Percentiles rank a stretch among this genome's conserved stretches.
These are phyloP conservation scores for Meripilus lineatus DNA, from an alignment of 1,284 basidiomycete species.

Conservation along the genomic window DNA sequence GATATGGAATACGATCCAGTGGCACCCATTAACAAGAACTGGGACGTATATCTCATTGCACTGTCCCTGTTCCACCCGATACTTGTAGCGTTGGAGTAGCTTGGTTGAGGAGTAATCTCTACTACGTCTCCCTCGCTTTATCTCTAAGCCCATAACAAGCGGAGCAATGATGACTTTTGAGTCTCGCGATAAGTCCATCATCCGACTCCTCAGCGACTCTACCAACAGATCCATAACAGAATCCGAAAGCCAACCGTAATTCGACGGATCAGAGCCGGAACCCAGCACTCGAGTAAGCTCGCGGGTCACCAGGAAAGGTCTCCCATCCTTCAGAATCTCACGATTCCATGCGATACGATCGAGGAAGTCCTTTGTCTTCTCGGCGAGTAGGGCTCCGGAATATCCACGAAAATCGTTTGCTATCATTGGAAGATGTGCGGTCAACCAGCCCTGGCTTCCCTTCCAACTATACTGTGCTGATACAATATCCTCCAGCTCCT, in stretches of 20 bases:
- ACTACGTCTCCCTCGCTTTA: background rate
- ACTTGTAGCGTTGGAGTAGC: too few relatives aligned
- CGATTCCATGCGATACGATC: background rate
- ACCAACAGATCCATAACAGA: background rate
- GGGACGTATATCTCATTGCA: background rate
- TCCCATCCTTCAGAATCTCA: background rate
- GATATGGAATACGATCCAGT: background rate
- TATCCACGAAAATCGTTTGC: too few relatives aligned
- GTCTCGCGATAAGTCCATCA: background rate
- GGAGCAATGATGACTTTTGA: background rate
- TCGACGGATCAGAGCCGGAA: background rate
- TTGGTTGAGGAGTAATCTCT: background rate
- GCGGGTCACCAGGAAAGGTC: background rate
- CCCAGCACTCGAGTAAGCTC: background rate
- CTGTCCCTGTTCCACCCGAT: background rate
- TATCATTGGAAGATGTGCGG: too few relatives aligned
- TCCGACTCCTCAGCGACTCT: background rate
- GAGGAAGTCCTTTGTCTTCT: background rate
- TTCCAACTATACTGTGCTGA: background rate
- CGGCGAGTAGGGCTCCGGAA: too few relatives aligned
- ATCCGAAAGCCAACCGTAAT: background rate
- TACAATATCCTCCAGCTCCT: background rate
- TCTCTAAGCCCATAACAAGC: background rate
- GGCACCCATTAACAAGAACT: background rate
- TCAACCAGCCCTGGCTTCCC: background rate